phyloP scores from a whole-genome alignment of 257 asterid species.

The Craterostigma plantagineum region DNA sequence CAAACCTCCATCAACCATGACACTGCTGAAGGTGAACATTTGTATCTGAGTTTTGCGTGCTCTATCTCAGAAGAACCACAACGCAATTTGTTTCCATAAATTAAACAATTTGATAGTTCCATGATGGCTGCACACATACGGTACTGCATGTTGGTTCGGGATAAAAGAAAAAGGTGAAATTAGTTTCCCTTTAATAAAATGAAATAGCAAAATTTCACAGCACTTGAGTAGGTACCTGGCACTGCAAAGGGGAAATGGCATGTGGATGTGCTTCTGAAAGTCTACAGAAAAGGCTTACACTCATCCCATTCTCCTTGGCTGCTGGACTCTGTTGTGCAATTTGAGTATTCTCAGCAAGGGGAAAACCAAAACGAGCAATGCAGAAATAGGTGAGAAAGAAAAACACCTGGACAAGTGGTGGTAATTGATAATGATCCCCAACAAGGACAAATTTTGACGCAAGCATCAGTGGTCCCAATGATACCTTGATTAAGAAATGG shows the following conservation, averaged over 20 bases:
- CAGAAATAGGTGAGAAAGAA: slow-evolving; percentile 6
- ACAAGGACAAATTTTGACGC: slow-evolving; percentile 92
- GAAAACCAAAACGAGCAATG: slow-evolving; percentile 11
- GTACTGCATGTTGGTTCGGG: slow-evolving; percentile 44
- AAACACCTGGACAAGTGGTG: slow-evolving; percentile 93
- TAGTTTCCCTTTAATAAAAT: neutral
- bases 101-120: slow-evolving; percentile 86
- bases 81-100: slow-evolving; percentile 73
- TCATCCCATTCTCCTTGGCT: slow-evolving; percentile 91
- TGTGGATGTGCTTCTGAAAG: slow-evolving; percentile 97
- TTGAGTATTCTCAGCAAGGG: slow-evolving; percentile 10
- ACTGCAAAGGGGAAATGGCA: slow-evolving; percentile 82
- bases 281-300: slow-evolving; percentile 75
- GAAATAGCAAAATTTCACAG: neutral
- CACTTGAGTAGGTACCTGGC: slow-evolving; percentile 41
- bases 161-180: neutral
- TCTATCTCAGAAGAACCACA: slow-evolving; percentile 79
- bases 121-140: slow-evolving; percentile 85
- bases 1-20: slow-evolving; percentile 68
- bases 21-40: slow-evolving; percentile 31
- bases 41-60: slow-evolving; percentile 56
- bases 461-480: slow-evolving; percentile 77
- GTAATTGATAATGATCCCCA: slow-evolving; percentile 97
- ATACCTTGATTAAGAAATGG: slow-evolving; percentile 36
- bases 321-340: slow-evolving; percentile 53